Evolutionary conservation across 2,329 filamentous ascomycete genomes (phyloP).

Genomic region (Fusarium luffae): DNA sequence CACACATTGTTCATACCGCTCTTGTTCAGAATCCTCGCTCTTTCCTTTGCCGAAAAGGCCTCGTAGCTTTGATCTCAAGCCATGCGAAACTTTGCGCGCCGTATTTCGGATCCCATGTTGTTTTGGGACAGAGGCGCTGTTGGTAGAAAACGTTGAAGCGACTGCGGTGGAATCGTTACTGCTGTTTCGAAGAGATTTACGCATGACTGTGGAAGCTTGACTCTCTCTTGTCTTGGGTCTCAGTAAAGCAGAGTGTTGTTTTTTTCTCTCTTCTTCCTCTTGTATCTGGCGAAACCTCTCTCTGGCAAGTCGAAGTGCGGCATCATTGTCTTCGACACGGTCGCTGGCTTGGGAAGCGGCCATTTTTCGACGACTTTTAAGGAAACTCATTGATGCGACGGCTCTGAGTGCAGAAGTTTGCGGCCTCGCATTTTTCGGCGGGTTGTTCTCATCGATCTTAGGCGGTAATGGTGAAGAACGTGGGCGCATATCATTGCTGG

Average conservation of each 20-base stretch:
- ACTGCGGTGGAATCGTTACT: conserved; percentile 54
- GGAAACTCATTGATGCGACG: conserved; percentile 67
- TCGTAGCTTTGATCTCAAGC: conserved; percentile 70
- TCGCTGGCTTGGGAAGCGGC: conserved; percentile 29
- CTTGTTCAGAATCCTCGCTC: conserved; percentile 23
- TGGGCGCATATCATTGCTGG: conserved; percentile 12
- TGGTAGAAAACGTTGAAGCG: conserved; percentile 47
- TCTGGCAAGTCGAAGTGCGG: conserved; percentile 51
- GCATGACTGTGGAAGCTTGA: conserved; percentile 53
- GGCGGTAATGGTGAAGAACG: conserved; percentile 13
- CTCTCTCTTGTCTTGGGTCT: conserved; percentile 51
- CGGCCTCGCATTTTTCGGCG: conserved; percentile 13
- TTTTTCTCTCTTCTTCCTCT: conserved; percentile 51
- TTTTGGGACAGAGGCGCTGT: conserved; percentile 42
- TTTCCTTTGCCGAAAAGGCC: conserved; percentile 49
- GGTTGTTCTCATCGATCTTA: conserved; percentile 47
- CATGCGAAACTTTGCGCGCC: conserved; percentile 70
- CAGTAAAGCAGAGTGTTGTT: conserved; percentile 59
- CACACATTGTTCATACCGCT: conserved; percentile 3
- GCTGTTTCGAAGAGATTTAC: conserved; percentile 62
- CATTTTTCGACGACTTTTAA: conserved; percentile 51
- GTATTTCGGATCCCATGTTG: conserved; percentile 58
- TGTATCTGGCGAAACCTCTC: conserved; percentile 52
- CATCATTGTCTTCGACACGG: conserved; percentile 46
- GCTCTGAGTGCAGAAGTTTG: conserved; percentile 51